Base-by-base conservation (phyloP, 768 basidiomycete species). In the Pleurotus sapidus region DNA sequence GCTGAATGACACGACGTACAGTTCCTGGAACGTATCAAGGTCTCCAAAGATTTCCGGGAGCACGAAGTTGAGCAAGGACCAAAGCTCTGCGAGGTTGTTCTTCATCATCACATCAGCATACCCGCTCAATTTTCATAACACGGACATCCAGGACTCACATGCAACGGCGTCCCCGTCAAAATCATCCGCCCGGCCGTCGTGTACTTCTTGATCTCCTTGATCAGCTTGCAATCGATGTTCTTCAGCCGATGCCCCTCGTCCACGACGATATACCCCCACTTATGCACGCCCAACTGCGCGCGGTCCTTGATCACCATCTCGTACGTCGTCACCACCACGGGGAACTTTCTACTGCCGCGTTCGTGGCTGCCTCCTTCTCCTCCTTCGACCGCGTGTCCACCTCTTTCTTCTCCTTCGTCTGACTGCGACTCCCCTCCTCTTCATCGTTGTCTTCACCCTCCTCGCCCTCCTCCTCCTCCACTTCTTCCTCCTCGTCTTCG, bases 31-130 rank as follows among this genome's bases (percentile, higher is more conserved):
- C 3, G 88, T 80, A 55, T 92, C 87, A 18, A 96, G 76, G 63
- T 98, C 93, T 58, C 87, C 84, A 68, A 98, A 98, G 54, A 98
- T 87, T 62, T 95, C 89, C 0, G 97, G 97, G 4, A 98, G 80
- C 58, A 98, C 91, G 64, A 98, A 99, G 68, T 97, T 97, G 30
- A 99, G 84, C 15, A 98, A 75, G 2, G 93, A 88, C 96, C 95
- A 98, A 3, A 99, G 77, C 68, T 99, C 97, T 4, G 88, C 82
- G 2, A 99, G 80, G 65, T 98, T 98, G 72, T 99, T 98, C 92
- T 99, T 67, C 30, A 8, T 14, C 30, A 11, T 7, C 34, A n/a
- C 8, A 9, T 34, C 8, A 30, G 12, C 42, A 56, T 57, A 55
- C 46, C 57, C 48, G 17, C 42, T 20, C 30, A 11, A 46, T 3